Evolutionary conservation across 352 stramenopile genomes (phyloP).

Genomic region (Phytopythium aichiense): DNA sequence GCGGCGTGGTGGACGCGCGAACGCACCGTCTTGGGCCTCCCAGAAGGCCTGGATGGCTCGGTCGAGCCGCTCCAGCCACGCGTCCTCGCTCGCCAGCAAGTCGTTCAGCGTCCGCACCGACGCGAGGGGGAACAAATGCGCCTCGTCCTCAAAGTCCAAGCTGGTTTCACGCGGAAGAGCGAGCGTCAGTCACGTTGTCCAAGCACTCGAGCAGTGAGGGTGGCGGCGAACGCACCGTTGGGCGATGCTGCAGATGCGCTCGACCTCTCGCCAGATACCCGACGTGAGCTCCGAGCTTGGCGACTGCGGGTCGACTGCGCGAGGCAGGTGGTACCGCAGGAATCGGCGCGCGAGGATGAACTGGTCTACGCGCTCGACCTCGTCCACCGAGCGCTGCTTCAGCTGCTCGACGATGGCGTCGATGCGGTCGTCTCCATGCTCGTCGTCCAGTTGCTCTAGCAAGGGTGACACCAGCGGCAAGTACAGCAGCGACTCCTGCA

Average conservation of each 20-base stretch:
- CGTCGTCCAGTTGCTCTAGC: constrained; percentile 14
- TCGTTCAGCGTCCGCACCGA: constrained; percentile 32
- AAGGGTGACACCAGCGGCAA: constrained; percentile 25
- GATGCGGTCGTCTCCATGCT: constrained; percentile 9
- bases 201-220: background rate
- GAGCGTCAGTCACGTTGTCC: background rate
- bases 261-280: constrained; percentile 23
- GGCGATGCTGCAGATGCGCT: constrained; percentile 39
- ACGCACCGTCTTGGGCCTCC: constrained; percentile 26
- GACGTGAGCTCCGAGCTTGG: constrained; percentile 17
- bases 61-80: constrained; percentile 32
- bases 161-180: constrained; percentile 14
- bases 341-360: constrained; percentile 55
- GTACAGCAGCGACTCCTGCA: constrained; percentile 53
- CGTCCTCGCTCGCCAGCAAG: constrained; percentile 26
- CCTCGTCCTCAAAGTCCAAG: constrained; percentile 59
- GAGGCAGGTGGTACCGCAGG: constrained; percentile 39
- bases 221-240: constrained; percentile 29
- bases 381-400: constrained; percentile 17
- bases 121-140: constrained; percentile 57
- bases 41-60: constrained; percentile 27
- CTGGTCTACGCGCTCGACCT: constrained; percentile 50
- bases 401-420: constrained; percentile 3
- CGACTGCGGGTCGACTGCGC: constrained; percentile 14
- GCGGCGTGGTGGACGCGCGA: background rate